Base-by-base conservation (phyloP, 441 rosid genomes). In the Hypseocharis bilobata region DNA sequence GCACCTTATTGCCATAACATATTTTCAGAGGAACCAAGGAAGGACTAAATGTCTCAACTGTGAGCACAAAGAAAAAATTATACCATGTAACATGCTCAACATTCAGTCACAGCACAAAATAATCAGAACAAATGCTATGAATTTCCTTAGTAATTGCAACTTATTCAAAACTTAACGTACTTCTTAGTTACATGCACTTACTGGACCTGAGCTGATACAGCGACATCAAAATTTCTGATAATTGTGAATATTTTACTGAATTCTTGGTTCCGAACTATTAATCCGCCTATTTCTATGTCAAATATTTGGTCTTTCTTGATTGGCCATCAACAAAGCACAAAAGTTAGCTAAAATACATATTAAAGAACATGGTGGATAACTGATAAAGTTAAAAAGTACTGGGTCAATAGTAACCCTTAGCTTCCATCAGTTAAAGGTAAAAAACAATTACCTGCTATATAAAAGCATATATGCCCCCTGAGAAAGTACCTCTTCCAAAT, bases 401-500 rank as follows among this genome's bases (percentile, higher is more conserved):
- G 17, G 16, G 51, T 6, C 29, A 7, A 11, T 20, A 19, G 4
- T 51, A 49, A 30, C 17, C 28, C 3, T 54, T 22, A 0, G 10
- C 29, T 23, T 55, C 5, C 6, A 26, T 8, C 28, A 26, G 27
- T 11, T 14, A 3, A 27, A 11, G 60, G 60, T 38, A n/a, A 57
- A 13, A 60, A 40, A 11, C 28, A 59, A 16, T 34, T 64, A 93
- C 99, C 99, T 88, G 89, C 84, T 86, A 70, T 93, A 91, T 67
- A 89, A 77, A 69, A 93, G 96, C 99, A 93, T 91, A 75, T 91
- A 93, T 61, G 99, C 97, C 69, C 90, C 84, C 78, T 87, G 87
- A 68, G 96, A 86, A 80, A 91, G 92, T 6, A 93, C 96, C 71
- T 91, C 93, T 10, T 91, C 97, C 76, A 87, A 51, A 55, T 82